phyloP scores from a whole-genome alignment of 106 monocot species.

The Dendrobium catenatum region DNA sequence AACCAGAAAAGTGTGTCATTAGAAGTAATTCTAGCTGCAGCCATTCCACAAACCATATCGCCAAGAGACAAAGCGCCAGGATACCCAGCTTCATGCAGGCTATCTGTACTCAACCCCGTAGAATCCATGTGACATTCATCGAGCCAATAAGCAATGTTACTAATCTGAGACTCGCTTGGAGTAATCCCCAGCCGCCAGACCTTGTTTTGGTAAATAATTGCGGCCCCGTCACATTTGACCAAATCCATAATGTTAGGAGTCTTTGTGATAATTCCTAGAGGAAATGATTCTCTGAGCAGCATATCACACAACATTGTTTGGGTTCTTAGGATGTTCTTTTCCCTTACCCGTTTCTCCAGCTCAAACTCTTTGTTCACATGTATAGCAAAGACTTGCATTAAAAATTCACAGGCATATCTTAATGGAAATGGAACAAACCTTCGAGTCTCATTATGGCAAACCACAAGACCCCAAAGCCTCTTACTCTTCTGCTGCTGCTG shows the following conservation, averaged over 20 bases:
- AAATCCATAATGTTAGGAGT: conserved; percentile 88
- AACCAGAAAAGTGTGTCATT: conserved; percentile 94
- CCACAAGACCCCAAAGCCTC: conserved; percentile 88
- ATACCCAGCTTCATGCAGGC: conserved; percentile 83
- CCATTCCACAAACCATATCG: conserved; percentile 77
- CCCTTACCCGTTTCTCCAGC: conserved; percentile 59
- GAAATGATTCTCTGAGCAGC: conserved; percentile 65
- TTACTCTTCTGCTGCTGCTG: conserved; percentile 37
- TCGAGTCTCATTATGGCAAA: conserved; percentile 81
- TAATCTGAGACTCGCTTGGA: conserved; percentile 57
- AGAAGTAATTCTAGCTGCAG: conserved; percentile 64
- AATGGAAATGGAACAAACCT: conserved; percentile 89
- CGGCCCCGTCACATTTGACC: conserved; percentile 82
- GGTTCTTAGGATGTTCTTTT: conserved; percentile 73
- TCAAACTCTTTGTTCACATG: conserved; percentile 94
- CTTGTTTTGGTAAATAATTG: conserved; percentile 52
- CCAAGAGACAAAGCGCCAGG: conserved; percentile 54
- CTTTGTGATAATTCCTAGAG: conserved; percentile 55
- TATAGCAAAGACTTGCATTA: conserved; percentile 84
- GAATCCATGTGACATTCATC: conserved; percentile 64
- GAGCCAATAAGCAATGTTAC: conserved; percentile 68
- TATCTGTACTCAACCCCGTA: conserved; percentile 87
- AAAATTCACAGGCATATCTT: conserved; percentile 86
- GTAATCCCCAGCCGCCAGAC: conserved; percentile 48
- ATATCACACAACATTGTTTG: conserved; percentile 83